These are phyloP conservation scores for Sclerotiophoma versabilis DNA, from an alignment of 2,329 filamentous ascomycete species.

Conservation along the genomic window DNA sequence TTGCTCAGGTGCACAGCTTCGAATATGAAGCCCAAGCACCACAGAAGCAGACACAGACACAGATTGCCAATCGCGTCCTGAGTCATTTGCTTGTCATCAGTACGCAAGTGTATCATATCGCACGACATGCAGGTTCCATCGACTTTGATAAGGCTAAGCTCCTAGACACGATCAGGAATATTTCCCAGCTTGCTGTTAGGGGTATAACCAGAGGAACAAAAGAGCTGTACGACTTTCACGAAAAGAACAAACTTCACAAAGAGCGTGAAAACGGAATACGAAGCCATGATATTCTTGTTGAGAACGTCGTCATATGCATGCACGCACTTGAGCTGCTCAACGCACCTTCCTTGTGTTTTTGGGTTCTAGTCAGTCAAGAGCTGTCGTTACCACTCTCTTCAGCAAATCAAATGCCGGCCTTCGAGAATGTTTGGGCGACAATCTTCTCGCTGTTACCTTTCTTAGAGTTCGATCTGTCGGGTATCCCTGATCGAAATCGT, in stretches of 20 bases:
- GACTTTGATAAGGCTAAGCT: conserved; percentile 23
- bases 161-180: conserved; percentile 41
- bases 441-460: conserved; percentile 63
- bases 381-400: conserved; percentile 28
- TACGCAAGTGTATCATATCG: conserved; percentile 42
- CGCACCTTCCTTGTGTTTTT: conserved; percentile 48
- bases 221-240: conserved; percentile 53
- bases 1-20: neutral
- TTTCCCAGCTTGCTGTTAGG: conserved; percentile 48
- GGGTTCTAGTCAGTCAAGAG: conserved; percentile 52
- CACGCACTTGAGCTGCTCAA: conserved; percentile 50
- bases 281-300: conserved; percentile 52
- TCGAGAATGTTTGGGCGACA: conserved; percentile 52
- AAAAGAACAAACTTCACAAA: conserved; percentile 52
- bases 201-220: conserved; percentile 44
- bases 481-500: conserved; percentile 53
- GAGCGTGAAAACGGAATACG: conserved; percentile 58
- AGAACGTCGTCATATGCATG: conserved; percentile 57
- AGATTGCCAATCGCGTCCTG: conserved; percentile 25
- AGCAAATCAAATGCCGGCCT: conserved; percentile 35
- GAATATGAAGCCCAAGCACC: neutral
- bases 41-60: neutral
- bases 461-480: conserved; percentile 59
- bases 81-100: conserved; percentile 40
- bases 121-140: conserved; percentile 35